Evolutionary conservation across 768 basidiomycete species (phyloP).

Genomic region (Tylopilus vinaceipallidus): DNA sequence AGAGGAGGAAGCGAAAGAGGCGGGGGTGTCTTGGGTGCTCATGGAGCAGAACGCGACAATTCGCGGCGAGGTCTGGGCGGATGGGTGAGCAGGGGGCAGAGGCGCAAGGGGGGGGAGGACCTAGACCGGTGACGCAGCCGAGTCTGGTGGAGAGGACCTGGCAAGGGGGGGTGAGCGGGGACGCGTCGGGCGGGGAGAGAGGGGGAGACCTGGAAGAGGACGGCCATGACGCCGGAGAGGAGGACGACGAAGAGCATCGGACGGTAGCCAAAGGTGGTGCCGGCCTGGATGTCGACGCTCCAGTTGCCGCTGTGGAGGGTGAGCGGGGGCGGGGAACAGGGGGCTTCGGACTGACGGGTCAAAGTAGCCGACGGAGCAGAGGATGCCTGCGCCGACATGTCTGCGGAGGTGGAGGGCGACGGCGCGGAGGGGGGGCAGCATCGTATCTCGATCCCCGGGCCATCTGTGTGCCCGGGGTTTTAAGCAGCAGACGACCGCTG

Average conservation of each 20-base stretch:
- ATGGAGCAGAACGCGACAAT: constrained; percentile 47
- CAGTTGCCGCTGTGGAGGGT: constrained; percentile 35
- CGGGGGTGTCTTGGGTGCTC: constrained; percentile 39
- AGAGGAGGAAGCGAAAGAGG: constrained; percentile 37
- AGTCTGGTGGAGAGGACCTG: constrained; percentile 42
- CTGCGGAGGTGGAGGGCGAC: constrained; percentile 31
- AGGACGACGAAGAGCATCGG: constrained; percentile 45
- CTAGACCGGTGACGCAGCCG: constrained; percentile 34
- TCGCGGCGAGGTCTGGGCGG: constrained; percentile 42
- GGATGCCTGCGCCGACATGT: constrained; percentile 41
- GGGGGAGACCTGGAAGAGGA: constrained; percentile 37
- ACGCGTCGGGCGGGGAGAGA: neutral
- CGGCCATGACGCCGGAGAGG: constrained; percentile 42
- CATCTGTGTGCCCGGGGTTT: no score
- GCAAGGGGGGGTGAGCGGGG: neutral
- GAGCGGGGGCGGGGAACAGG: neutral
- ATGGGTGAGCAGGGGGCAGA: neutral
- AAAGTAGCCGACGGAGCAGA: constrained; percentile 38
- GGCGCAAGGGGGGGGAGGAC: constrained; percentile 3
- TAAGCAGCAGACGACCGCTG: no score
- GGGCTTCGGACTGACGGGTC: constrained; percentile 22
- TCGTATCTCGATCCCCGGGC: no score
- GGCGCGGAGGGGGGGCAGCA: neutral
- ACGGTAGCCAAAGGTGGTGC: constrained; percentile 43
- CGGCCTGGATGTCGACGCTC: constrained; percentile 44